These are phyloP conservation scores for Emergomyces pasteurianus DNA, from an alignment of 2,329 filamentous ascomycete genomes.

Conservation along the genomic window DNA sequence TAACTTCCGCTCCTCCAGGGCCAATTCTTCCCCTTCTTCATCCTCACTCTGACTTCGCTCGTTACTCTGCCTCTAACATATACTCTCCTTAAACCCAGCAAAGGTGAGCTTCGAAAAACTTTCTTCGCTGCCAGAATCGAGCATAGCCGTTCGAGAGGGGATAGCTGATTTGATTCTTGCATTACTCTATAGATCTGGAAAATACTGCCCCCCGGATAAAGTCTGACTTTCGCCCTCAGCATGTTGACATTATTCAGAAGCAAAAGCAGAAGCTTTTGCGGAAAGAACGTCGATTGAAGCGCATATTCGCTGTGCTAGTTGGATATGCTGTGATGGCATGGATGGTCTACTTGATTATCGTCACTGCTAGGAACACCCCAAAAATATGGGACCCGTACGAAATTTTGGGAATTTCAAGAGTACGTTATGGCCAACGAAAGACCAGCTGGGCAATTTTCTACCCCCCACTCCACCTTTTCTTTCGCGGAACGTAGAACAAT, in stretches of 20 bases:
- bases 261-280: slow-evolving; percentile 80
- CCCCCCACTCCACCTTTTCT: too few species aligned
- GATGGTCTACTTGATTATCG: slow-evolving; percentile 83
- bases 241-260: slow-evolving; percentile 71
- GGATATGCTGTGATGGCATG: slow-evolving; percentile 78
- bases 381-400: slow-evolving; percentile 97
- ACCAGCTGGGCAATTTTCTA: background rate
- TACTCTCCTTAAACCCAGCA: slow-evolving; percentile 68
- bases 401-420: slow-evolving; percentile 75
- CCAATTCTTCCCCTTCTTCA: slow-evolving; percentile 98
- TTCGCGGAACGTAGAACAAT: background rate
- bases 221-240: slow-evolving; percentile 65
- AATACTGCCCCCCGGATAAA: slow-evolving; percentile 72
- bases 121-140: background rate
- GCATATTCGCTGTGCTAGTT: slow-evolving; percentile 58
- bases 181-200: slow-evolving; percentile 47
- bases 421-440: slow-evolving; percentile 29
- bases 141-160: background rate
- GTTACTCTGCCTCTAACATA: slow-evolving; percentile 87
- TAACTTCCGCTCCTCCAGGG: slow-evolving; percentile 41
- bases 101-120: slow-evolving; percentile 34
- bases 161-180: slow-evolving; percentile 19
- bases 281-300: slow-evolving; percentile 79
- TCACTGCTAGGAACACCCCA: slow-evolving; percentile 56
- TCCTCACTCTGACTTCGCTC: slow-evolving; percentile 77